A percentile compares a stretch with the other conserved stretches of the same genome.
These are phyloP conservation scores for Xerocomus spinulosus DNA, from an alignment of 768 basidiomycete genomes.

Conservation along the genomic window DNA sequence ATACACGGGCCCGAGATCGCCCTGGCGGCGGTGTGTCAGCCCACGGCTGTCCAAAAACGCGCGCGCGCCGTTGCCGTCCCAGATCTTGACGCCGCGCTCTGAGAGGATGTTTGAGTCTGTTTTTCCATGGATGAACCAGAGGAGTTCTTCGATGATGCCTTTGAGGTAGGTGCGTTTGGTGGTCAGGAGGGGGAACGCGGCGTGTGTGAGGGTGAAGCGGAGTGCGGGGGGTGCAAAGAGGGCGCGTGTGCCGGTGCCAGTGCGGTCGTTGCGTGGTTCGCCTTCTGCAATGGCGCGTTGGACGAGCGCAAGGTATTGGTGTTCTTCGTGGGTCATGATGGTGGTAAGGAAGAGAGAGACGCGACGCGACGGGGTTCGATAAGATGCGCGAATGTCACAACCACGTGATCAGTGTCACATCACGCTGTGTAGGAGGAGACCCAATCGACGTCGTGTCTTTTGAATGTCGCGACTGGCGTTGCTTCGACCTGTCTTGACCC, in stretches of 20 bases:
- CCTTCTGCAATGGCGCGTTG: conserved; percentile 69
- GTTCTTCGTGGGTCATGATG: conserved; percentile 64
- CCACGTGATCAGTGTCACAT: conserved; percentile 8
- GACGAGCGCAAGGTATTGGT: conserved; percentile 86
- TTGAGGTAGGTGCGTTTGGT: conserved; percentile 93
- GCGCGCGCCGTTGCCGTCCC: conserved; percentile 94
- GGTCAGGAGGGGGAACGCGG: conserved; percentile 82
- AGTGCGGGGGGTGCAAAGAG: conserved; percentile 88
- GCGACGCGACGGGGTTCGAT: conserved; percentile 5
- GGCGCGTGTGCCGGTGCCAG: conserved; percentile 90
- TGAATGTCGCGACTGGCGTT: too few relatives aligned
- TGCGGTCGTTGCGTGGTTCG: conserved; percentile 81
- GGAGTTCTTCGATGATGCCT: conserved; percentile 87
- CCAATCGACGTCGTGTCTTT: too few relatives aligned
- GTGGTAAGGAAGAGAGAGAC: conserved; percentile 4
- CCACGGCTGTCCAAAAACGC: conserved; percentile 84
- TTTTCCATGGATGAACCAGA: conserved; percentile 88
- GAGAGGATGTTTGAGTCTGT: conserved; percentile 78
- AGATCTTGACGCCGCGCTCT: conserved; percentile 86
- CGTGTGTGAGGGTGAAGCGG: conserved; percentile 79
- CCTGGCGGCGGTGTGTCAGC: conserved; percentile 76
- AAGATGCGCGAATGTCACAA: conserved; percentile 9
- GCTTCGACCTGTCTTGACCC: conserved; percentile 1
- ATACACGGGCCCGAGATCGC: conserved; percentile 97
- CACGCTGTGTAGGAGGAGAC: too few relatives aligned